Evolutionary conservation across 805 yeast species (phyloP), one percentile per base, ranked within the genome.

Genomic region (Kuraishia hungarica): DNA sequence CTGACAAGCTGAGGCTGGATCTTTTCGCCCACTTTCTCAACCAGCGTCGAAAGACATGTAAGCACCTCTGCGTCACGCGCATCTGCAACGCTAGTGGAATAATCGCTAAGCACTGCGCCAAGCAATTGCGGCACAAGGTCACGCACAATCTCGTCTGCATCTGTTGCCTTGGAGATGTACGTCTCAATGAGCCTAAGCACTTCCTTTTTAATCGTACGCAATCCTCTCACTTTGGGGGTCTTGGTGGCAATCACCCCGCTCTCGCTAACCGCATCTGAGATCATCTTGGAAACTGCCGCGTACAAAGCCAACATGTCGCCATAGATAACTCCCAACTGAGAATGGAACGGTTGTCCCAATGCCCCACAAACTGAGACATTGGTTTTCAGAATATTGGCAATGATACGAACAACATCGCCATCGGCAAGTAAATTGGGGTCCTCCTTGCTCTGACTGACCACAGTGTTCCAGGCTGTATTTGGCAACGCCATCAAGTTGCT

Each of bases 51-150:
- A 83, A 94, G 86, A 79, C 98, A 92, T 71, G 88, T 89, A 69
- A 94, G 79, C 4, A 94, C 99, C 72, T 94, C 99, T 7, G 97
- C 97, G 73, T 94, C 99, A 67, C 98, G 85, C 10, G 97, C 97
- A 73, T 91, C 96, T 2, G 98, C 96, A 39, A 91, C 96, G 65
- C 89, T 89, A 19, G 83, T 74, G 64, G 82, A 83, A 73, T 94
- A 94, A 69, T 94, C 99, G 58, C 87, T 96, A 59, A 94, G 79
- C 17, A 90, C 92, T 0, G 97, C 89, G 50, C 79, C 79, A 59
- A 94, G 81, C 65, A 94, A 74, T 29, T 96, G 96, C 59, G 88
- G 89, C 2, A 91, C 84, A 60, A 94, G 78, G 59, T 87, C 90
- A 52, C 84, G 78, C 23, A 89, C 97, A 53, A 93, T 85, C 62